These are phyloP conservation scores for Coemansia sp. DNA, from an alignment of 192 early-diverging fungal species.

Conservation along the genomic window DNA sequence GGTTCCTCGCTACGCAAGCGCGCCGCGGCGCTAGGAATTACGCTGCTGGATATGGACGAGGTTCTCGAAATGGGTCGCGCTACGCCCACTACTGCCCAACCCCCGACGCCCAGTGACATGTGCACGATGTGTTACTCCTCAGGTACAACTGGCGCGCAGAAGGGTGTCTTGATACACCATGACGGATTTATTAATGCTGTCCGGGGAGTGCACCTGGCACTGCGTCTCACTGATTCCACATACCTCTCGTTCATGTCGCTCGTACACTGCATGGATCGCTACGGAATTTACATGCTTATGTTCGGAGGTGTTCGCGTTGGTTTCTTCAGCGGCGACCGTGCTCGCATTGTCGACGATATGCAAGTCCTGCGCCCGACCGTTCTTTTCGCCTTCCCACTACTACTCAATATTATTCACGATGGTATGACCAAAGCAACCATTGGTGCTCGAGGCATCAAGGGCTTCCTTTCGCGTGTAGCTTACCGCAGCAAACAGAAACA, in stretches of 20 bases:
- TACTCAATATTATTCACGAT: constrained; percentile 81
- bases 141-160: constrained; percentile 72
- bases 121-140: constrained; percentile 64
- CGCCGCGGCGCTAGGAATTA: constrained; percentile 60
- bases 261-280: constrained; percentile 80
- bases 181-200: constrained; percentile 25
- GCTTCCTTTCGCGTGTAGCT: constrained; percentile 50
- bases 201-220: not conserved
- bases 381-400: constrained; percentile 68
- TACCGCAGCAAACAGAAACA: constrained; percentile 58
- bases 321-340: constrained; percentile 70
- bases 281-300: constrained; percentile 51
- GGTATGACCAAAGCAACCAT: constrained; percentile 57
- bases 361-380: constrained; percentile 71
- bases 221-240: not conserved
- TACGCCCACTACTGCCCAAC: constrained; percentile 35
- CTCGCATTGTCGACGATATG: constrained; percentile 74
- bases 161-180: constrained; percentile 69
- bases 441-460: constrained; percentile 46
- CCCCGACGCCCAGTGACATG: too few relatives aligned
- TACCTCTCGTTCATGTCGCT: constrained; percentile 69
- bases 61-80: constrained; percentile 60
- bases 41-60: constrained; percentile 55
- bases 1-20: constrained; percentile 50
- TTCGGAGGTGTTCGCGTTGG: constrained; percentile 64